phyloP scores from a whole-genome alignment of 768 basidiomycete genomes.

The Pulveroboletus sp. region DNA sequence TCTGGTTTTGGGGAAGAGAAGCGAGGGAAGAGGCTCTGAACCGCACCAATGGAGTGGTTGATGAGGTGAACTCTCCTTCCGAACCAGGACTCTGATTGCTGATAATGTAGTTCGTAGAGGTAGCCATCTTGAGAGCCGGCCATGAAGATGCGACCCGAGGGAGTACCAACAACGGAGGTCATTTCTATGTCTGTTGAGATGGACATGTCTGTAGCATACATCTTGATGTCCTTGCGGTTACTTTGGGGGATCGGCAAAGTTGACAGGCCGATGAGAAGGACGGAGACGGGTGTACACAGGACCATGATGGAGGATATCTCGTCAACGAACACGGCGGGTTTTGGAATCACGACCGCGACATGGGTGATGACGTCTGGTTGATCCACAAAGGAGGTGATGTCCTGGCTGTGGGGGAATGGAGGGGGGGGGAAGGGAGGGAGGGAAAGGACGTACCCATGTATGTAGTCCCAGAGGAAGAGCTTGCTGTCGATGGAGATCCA shows the following conservation, averaged over 20 bases:
- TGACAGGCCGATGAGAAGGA: slow-evolving; percentile 82
- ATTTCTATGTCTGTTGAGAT: slow-evolving; percentile 79
- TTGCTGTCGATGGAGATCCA: slow-evolving; percentile 96
- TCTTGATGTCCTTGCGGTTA: slow-evolving; percentile 67
- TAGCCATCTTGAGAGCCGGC: slow-evolving; percentile 78
- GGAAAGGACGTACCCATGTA: slow-evolving; percentile 66
- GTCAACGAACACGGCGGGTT: slow-evolving; percentile 84
- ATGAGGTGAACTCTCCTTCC: slow-evolving; percentile 78
- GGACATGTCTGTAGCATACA: slow-evolving; percentile 87
- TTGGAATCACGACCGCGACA: slow-evolving; percentile 85
- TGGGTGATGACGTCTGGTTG: slow-evolving; percentile 86
- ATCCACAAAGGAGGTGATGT: slow-evolving; percentile 88
- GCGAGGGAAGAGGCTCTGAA: slow-evolving; percentile 75
- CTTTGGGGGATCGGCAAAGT: slow-evolving; percentile 38
- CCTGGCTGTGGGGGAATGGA: slow-evolving; percentile 50
- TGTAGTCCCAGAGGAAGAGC: slow-evolving; percentile 94
- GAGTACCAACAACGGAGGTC: slow-evolving; percentile 74
- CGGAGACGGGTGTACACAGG: slow-evolving; percentile 80
- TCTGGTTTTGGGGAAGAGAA: slow-evolving; percentile 59
- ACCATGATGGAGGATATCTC: slow-evolving; percentile 86
- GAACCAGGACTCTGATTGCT: slow-evolving; percentile 89
- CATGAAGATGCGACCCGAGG: slow-evolving; percentile 89
- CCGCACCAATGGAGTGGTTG: slow-evolving; percentile 79
- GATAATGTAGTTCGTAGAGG: slow-evolving; percentile 90
- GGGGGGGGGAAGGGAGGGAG: background rate